A percentile compares a stretch with the other conserved stretches of the same genome.
These are phyloP conservation scores for Penicillium angulare DNA, from an alignment of 495 filamentous ascomycete species.

Conservation along the genomic window DNA sequence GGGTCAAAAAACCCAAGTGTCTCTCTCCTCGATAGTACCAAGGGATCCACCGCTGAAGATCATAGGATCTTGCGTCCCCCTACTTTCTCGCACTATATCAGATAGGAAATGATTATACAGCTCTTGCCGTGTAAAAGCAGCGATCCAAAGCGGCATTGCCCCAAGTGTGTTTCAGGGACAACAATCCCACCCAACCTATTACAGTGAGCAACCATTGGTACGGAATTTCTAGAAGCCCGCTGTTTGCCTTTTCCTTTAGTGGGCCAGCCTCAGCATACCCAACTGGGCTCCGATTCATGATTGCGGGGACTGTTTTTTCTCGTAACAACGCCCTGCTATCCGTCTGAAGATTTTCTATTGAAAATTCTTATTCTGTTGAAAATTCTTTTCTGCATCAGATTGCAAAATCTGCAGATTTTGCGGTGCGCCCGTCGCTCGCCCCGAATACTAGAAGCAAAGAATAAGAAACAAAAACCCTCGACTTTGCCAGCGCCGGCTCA, in stretches of 20 bases:
- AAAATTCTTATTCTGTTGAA: background rate
- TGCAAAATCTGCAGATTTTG: background rate
- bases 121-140: constrained; percentile 6
- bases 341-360: constrained; percentile 6
- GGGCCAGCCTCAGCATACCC: constrained; percentile 9
- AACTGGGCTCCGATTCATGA: constrained; percentile 10
- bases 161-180: constrained; percentile 14
- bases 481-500: constrained; percentile 5
- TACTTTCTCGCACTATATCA: constrained; percentile 7
- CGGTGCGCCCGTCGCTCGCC: constrained; percentile 15
- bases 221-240: constrained; percentile 19
- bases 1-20: constrained; percentile 10
- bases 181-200: constrained; percentile 5
- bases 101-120: constrained; percentile 20
- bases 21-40: constrained; percentile 2
- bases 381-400: background rate
- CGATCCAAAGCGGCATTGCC: constrained; percentile 1
- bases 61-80: constrained; percentile 15
- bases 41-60: constrained; percentile 21
- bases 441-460: constrained; percentile 7
- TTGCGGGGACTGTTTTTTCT: constrained; percentile 20
- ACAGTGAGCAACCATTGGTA: constrained; percentile 9
- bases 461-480: constrained; percentile 13
- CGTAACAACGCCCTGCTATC: constrained; percentile 15
- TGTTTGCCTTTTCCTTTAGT: constrained; percentile 1